Conservation (phyloP, 139 green algal species). For the Tetraselmis striata region DNA sequence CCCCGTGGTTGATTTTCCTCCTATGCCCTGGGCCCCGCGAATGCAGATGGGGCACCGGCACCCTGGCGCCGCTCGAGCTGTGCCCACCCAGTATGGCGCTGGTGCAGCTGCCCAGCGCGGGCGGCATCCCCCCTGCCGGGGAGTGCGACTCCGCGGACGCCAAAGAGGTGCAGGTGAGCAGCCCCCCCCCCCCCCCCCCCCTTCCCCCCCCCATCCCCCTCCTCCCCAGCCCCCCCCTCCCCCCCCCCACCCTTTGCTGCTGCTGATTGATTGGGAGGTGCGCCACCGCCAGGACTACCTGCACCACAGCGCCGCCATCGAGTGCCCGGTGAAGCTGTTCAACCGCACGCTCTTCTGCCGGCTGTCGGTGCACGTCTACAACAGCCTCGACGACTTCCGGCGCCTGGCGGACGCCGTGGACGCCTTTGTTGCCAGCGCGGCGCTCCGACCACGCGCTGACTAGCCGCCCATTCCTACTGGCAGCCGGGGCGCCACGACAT, state of each 20-base stretch:
- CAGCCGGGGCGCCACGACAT: no score
- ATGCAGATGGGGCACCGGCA: slow-evolving; percentile 31
- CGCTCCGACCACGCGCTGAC: no score
- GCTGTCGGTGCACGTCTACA: slow-evolving; percentile 54
- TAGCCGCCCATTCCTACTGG: no score
- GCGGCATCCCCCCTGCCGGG: background rate
- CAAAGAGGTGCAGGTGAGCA: slow-evolving; percentile 49
- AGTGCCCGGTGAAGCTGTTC: slow-evolving; percentile 60
- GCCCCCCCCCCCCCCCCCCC: no score
- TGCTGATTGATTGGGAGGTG: no score
- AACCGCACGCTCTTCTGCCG: slow-evolving; percentile 47
- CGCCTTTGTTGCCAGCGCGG: background rate
- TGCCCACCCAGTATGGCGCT: slow-evolving; percentile 38
- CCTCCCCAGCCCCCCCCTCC: background rate
- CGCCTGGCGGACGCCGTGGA: slow-evolving; percentile 33
- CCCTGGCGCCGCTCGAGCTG: slow-evolving; percentile 37
- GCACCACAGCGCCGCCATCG: slow-evolving; percentile 35
- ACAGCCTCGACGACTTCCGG: slow-evolving; percentile 44
- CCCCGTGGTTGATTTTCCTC: no score
- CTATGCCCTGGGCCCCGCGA: no score
- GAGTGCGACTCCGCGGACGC: slow-evolving; percentile 37
- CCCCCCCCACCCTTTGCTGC: background rate
- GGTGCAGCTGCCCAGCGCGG: slow-evolving; percentile 31
- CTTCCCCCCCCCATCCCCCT: background rate
- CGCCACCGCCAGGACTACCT: slow-evolving; percentile 40